These are phyloP conservation scores for Dioszegia hungarica DNA, from an alignment of 768 basidiomycete genomes.

Conservation along the genomic window DNA sequence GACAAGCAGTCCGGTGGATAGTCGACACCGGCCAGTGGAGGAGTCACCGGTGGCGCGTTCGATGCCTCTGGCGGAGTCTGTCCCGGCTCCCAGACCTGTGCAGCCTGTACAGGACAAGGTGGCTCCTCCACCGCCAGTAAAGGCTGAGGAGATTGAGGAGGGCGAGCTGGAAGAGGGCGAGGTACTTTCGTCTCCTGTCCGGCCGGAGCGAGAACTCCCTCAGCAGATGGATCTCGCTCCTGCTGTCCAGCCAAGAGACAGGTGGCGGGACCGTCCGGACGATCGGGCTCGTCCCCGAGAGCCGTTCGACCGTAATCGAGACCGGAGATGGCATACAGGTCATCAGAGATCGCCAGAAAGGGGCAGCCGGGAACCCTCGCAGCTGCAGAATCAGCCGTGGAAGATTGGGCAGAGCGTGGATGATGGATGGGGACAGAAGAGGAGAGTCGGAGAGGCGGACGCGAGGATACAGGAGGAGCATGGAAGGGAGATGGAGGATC, in stretches of 20 bases:
- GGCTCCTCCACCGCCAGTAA: neutral
- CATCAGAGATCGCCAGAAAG: neutral
- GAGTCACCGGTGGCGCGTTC: too few relatives aligned
- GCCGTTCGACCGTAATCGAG: conserved; percentile 1
- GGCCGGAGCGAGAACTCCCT: conserved; percentile 1
- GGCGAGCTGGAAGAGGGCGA: conserved; percentile 37
- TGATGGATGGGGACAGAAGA: neutral
- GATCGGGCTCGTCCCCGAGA: neutral
- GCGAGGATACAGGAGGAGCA: neutral
- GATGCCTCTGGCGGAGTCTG: too few relatives aligned
- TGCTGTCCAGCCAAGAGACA: neutral
- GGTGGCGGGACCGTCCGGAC: neutral
- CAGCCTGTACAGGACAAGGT: neutral
- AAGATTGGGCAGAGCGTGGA: conserved; percentile 5
- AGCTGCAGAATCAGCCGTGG: neutral
- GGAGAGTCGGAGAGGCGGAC: neutral
- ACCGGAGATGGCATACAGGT: neutral
- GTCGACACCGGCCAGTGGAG: neutral
- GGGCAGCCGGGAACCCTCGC: neutral
- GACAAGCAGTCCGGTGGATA: conserved; percentile 15
- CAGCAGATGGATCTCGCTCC: conserved; percentile 10
- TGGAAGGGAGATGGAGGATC: neutral
- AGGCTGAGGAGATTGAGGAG: conserved; percentile 8
- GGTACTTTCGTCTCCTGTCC: conserved; percentile 23
- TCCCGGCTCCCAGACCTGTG: too few relatives aligned